Conservation (phyloP, 169 alveolate species). For the Cryptosporidium andersoni region DNA sequence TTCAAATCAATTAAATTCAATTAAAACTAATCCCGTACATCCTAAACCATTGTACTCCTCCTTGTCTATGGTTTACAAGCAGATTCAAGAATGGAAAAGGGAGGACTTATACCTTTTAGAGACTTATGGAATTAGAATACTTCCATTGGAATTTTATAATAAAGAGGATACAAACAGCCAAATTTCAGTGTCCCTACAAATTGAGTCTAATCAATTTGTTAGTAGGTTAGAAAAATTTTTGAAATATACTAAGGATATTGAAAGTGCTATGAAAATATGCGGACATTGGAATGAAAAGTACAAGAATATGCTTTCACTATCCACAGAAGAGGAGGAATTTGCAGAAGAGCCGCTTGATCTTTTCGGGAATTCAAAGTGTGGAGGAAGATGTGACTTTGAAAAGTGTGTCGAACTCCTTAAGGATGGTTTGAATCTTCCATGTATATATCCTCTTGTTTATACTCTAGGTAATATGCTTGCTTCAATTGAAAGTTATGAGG, state of each 20-base stretch:
- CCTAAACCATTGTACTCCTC: constrained; percentile 36
- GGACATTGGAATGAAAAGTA: constrained; percentile 63
- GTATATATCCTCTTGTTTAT: constrained; percentile 54
- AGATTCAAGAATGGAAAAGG: constrained; percentile 28
- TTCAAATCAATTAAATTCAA: constrained; percentile 26
- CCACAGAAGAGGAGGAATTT: too few species aligned
- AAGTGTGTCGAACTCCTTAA: constrained; percentile 39
- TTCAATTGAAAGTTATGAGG: constrained; percentile 70
- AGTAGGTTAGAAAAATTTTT: constrained; percentile 13
- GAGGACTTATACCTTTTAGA: constrained; percentile 11
- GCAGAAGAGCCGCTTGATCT: too few species aligned
- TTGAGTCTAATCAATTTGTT: neutral
- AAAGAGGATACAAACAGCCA: neutral
- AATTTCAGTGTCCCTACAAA: neutral
- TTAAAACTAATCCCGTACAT: constrained; percentile 16
- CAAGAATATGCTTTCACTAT: neutral
- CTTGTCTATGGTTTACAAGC: constrained; percentile 3
- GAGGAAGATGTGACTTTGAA: constrained; percentile 22
- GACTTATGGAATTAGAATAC: constrained; percentile 3
- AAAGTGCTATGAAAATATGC: constrained; percentile 15
- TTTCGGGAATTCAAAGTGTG: neutral
- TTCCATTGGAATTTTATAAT: constrained; percentile 35
- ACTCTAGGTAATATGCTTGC: constrained; percentile 58
- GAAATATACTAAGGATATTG: constrained; percentile 13
- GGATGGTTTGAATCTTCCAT: constrained; percentile 49